These are phyloP conservation scores for Cutaneotrichosporon sp. DNA, from an alignment of 1,284 basidiomycete species.

Conservation along the genomic window DNA sequence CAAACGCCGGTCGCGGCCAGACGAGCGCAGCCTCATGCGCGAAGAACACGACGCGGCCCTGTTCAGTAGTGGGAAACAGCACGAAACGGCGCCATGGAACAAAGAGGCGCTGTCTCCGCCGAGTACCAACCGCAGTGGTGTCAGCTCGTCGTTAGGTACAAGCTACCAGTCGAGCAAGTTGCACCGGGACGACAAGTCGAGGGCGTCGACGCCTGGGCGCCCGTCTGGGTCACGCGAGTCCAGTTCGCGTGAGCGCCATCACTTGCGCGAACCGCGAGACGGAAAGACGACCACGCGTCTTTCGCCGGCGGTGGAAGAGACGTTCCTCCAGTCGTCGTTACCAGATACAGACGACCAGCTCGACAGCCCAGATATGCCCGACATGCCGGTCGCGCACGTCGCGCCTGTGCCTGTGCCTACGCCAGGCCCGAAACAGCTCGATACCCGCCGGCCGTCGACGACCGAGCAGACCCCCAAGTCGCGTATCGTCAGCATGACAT, in stretches of 20 bases:
- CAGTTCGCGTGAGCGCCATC: too few relatives aligned
- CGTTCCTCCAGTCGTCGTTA: slow-evolving; percentile 2
- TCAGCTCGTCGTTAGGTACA: slow-evolving; percentile 13
- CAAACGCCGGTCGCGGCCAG: slow-evolving; percentile 14
- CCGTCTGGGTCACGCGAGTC: slow-evolving; percentile 5
- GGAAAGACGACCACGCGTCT: not conserved
- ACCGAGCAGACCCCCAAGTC: slow-evolving; percentile 10
- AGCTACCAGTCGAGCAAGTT: slow-evolving; percentile 40
- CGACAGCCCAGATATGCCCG: slow-evolving; percentile 7
- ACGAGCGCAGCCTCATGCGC: slow-evolving; percentile 27
- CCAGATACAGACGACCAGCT: not conserved
- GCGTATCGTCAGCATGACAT: slow-evolving; percentile 12
- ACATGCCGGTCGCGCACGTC: slow-evolving; percentile 9
- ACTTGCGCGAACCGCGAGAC: too few relatives aligned
- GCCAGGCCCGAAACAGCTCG: not conserved
- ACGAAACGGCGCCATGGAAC: not conserved
- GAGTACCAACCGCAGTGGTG: slow-evolving; percentile 1
- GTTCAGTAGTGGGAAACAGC: slow-evolving; percentile 18
- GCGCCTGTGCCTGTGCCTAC: not conserved
- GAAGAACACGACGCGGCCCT: slow-evolving; percentile 37
- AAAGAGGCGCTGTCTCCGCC: slow-evolving; percentile 6
- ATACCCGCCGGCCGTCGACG: not conserved
- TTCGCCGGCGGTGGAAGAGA: slow-evolving; percentile 13
- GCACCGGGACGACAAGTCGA: slow-evolving; percentile 6
- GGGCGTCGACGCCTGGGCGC: not conserved